These are phyloP conservation scores for Gnetum montanum DNA, from an alignment of 75 land plant genomes.

Conservation along the genomic window DNA sequence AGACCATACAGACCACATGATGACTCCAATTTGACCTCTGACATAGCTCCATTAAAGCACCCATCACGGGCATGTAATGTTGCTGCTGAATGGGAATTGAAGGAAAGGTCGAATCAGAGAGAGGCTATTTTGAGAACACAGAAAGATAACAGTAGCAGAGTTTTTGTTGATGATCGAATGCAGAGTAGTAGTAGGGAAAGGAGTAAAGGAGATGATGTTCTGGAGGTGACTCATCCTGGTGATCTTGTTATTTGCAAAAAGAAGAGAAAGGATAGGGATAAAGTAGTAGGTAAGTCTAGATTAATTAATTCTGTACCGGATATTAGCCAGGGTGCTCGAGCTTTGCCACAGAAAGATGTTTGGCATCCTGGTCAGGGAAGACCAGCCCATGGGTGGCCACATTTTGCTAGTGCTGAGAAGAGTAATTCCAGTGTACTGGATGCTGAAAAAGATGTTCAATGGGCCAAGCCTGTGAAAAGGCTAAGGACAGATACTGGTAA, in stretches of 20 bases:
- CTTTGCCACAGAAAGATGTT: constrained; percentile 12
- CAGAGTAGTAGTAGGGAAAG: constrained; percentile 20
- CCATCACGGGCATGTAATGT: constrained; percentile 11
- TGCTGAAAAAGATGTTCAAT: constrained; percentile 27
- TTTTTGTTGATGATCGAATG: constrained; percentile 11
- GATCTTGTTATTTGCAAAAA: constrained; percentile 92
- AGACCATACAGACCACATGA: constrained; percentile 12
- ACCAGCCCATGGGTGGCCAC: constrained; percentile 23
- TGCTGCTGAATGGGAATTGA: constrained; percentile 12
- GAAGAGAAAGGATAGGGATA: constrained; percentile 88
- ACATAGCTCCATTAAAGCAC: constrained; percentile 10
- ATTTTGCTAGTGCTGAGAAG: constrained; percentile 18
- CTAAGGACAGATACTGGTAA: constrained; percentile 91
- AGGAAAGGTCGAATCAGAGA: constrained; percentile 6
- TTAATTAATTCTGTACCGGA: constrained; percentile 21
- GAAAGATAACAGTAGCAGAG: constrained; percentile 31
- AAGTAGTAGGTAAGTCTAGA: constrained; percentile 27
- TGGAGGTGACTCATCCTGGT: constrained; percentile 65
- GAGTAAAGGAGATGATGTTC: constrained; percentile 20
- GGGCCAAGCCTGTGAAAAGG: constrained; percentile 87
- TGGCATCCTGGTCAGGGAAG: constrained; percentile 8
- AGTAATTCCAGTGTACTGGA: constrained; percentile 24
- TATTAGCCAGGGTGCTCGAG: constrained; percentile 12
- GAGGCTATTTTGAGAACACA: constrained; percentile 12
- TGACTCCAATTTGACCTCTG: constrained; percentile 25